Evolutionary conservation across 768 basidiomycete species (phyloP), one percentile per base, ranked within the genome.

Genomic region (Xanthoconium purpureum): DNA sequence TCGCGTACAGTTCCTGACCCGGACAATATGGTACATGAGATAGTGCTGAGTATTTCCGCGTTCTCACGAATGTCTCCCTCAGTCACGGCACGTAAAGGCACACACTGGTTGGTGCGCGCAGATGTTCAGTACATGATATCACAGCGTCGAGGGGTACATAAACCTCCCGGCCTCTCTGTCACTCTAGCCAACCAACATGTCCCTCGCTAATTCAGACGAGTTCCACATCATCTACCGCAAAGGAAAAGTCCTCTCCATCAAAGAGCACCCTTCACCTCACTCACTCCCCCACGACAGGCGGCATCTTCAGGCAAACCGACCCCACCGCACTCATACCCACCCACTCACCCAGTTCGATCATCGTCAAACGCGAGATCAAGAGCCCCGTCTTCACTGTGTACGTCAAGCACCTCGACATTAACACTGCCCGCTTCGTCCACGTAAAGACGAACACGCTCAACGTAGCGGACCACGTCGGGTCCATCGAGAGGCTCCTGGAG

Each of bases 241-340:
- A 66, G 87, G 87, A 83, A 60, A 38, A 51, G 24, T 24, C 24
- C 24, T 24, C 24, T 28, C 12, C 17, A 9, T 24, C 33, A 8
- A 5, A 35, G 9, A 9, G 9, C 40, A 1, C 9, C 17, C 20
- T 11, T 24, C 11, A 6, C 18, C 30, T 53, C 37, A 47, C 29
- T 18, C 44, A 11, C n/a, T 24, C 10, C 39, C 15, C 12, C 29
- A 46, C 9, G 13, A 20, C 47, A 47, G 89, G 89, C 12, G 45
- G 45, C 30, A 32, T 46, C 60, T 91, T 90, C 66, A 71, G 74
- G 8, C 88, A 88, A 33, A 88, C 88, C 42, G 82, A 80, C 11
- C 84, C 87, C 5, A 73, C 24, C 4, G 24, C 24, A 24, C 24
- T 4, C 24, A 72, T 28, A 81, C 9, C 11, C 18, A n/a, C 20